phyloP scores from a whole-genome alignment of 495 filamentous ascomycete genomes.

The Cercophora scortea region DNA sequence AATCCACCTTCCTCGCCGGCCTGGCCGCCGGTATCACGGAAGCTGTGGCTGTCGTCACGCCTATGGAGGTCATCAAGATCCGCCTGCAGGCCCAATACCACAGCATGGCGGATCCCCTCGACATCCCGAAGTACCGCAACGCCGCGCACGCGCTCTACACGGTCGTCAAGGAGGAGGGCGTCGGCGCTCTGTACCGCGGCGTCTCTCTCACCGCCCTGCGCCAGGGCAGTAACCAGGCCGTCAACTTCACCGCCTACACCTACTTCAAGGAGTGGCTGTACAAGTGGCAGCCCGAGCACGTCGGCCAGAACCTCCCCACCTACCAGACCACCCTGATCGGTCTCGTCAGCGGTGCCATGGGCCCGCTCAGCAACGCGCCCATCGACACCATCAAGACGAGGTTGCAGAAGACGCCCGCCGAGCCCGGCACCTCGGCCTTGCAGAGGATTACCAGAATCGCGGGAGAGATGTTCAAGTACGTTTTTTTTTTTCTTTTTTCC shows the following conservation, averaged over 20 bases:
- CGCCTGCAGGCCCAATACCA: slow-evolving; percentile 96
- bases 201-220: slow-evolving; percentile 88
- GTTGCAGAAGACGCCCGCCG: slow-evolving; percentile 80
- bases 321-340: slow-evolving; percentile 91
- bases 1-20: slow-evolving; percentile 82
- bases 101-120: slow-evolving; percentile 83
- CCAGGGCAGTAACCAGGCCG: slow-evolving; percentile 94
- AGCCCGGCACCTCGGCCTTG: slow-evolving; percentile 71
- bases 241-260: slow-evolving; percentile 98
- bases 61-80: slow-evolving; percentile 99
- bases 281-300: slow-evolving; percentile 54
- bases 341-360: slow-evolving; percentile 87
- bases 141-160: slow-evolving; percentile 93
- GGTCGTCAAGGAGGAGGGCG: slow-evolving; percentile 82
- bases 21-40: slow-evolving; percentile 91
- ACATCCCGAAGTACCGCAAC: slow-evolving; percentile 93
- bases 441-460: slow-evolving; percentile 70
- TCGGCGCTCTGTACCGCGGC: slow-evolving; percentile 81
- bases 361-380: slow-evolving; percentile 89
- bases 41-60: slow-evolving; percentile 90
- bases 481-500: background rate
- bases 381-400: slow-evolving; percentile 99
- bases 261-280: slow-evolving; percentile 79
- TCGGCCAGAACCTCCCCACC: slow-evolving; percentile 56
- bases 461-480: slow-evolving; percentile 83